phyloP scores from a whole-genome alignment of 768 basidiomycete genomes.

The Pleurotus salmoneostramineus region DNA sequence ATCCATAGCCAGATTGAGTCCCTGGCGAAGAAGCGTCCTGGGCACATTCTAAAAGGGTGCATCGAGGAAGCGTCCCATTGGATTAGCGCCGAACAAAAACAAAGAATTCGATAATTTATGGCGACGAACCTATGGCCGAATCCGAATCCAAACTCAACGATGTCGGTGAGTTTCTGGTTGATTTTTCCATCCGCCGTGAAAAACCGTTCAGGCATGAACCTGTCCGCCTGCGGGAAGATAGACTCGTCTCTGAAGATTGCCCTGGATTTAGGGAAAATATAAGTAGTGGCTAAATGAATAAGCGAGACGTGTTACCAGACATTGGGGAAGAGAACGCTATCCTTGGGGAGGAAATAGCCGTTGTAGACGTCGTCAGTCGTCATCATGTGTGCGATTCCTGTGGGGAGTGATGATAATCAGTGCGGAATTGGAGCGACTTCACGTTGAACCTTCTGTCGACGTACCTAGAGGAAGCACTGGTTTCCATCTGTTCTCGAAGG shows the following conservation, averaged over 20 bases:
- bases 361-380: conserved; percentile 11
- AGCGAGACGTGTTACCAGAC: conserved; percentile 3
- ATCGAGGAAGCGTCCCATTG: no score
- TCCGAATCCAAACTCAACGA: conserved; percentile 13
- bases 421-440: not conserved
- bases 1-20: conserved; percentile 27
- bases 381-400: conserved; percentile 10
- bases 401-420: not conserved
- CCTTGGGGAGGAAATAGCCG: conserved; percentile 12
- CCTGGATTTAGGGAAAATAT: conserved; percentile 14
- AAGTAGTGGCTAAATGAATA: not conserved
- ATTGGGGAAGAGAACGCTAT: conserved; percentile 13
- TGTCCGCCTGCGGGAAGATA: conserved; percentile 24
- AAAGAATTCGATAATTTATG: no score
- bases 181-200: conserved; percentile 17
- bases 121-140: conserved; percentile 12
- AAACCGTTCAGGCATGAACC: conserved; percentile 35
- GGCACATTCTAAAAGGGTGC: not conserved
- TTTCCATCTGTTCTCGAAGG: no score
- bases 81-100: no score
- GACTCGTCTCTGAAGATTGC: conserved; percentile 27
- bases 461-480: no score
- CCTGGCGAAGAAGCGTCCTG: conserved; percentile 21
- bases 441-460: not conserved
- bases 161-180: conserved; percentile 12